Evolutionary conservation across 352 stramenopile species (phyloP).

Genomic region (Phytophthora sojae): DNA sequence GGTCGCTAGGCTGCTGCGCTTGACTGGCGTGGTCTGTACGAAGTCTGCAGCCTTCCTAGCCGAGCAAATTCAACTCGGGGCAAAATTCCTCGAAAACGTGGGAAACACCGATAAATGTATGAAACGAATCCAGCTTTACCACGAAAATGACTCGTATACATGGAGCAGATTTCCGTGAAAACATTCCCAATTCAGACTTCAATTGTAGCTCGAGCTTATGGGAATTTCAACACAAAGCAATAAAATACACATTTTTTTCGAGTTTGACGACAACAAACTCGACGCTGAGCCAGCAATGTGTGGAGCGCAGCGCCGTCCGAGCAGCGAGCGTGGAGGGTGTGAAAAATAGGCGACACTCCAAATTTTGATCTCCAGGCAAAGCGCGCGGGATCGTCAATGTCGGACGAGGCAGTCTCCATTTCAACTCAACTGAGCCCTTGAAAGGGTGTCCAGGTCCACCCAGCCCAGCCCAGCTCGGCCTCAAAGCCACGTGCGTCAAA

Average conservation of each 20-base stretch:
- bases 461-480: neutral
- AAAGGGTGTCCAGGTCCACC: constrained; percentile 8
- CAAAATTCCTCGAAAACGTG: constrained; percentile 20
- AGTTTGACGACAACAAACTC: neutral
- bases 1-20: neutral
- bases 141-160: neutral
- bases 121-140: neutral
- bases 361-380: constrained; percentile 21
- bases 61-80: neutral
- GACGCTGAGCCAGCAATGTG: neutral
- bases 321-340: neutral
- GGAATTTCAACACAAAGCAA: neutral
- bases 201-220: neutral
- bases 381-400: constrained; percentile 9
- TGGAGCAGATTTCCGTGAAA: neutral
- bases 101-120: too few species aligned
- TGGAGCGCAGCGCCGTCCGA: neutral
- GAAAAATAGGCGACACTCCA: constrained; percentile 6
- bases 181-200: neutral
- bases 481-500: constrained; percentile 4
- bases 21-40: constrained; percentile 6
- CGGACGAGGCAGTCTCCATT: constrained; percentile 15
- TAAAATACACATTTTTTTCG: too few species aligned
- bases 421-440: constrained; percentile 14
- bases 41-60: constrained; percentile 15